These are phyloP conservation scores for Helianthus annuus DNA, from an alignment of 129 eudicot genomes.

Conservation along the genomic window HanXRQr2.0-SUNRISE NC_035438.2:65734357-65734856, in stretches of 20 bases:
- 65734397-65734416: slow-evolving; percentile 19
- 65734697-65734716: slow-evolving; percentile 32
- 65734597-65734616: too few species aligned
- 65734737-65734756: slow-evolving; percentile 44
- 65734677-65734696: slow-evolving; percentile 35
- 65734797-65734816: background rate
- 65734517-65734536: slow-evolving; percentile 20
- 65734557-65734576: slow-evolving; percentile 11
- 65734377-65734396: slow-evolving; percentile 29
- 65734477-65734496: slow-evolving; percentile 29
- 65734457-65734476: slow-evolving; percentile 30
- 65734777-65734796: slow-evolving; percentile 39
- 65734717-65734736: slow-evolving; percentile 37
- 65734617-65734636: slow-evolving; percentile 3
- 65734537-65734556: slow-evolving; percentile 36
- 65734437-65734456: background rate
- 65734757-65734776: slow-evolving; percentile 35
- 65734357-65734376: slow-evolving; percentile 31
- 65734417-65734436: slow-evolving; percentile 7
- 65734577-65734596: background rate
- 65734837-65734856: slow-evolving; percentile 24
- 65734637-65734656: slow-evolving; percentile 55
- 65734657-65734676: slow-evolving; percentile 28
- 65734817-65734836: slow-evolving; percentile 14
- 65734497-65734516: slow-evolving; percentile 18